Base-by-base conservation (phyloP, 2,329 filamentous ascomycete species). In the Xylaria arbuscula region DNA sequence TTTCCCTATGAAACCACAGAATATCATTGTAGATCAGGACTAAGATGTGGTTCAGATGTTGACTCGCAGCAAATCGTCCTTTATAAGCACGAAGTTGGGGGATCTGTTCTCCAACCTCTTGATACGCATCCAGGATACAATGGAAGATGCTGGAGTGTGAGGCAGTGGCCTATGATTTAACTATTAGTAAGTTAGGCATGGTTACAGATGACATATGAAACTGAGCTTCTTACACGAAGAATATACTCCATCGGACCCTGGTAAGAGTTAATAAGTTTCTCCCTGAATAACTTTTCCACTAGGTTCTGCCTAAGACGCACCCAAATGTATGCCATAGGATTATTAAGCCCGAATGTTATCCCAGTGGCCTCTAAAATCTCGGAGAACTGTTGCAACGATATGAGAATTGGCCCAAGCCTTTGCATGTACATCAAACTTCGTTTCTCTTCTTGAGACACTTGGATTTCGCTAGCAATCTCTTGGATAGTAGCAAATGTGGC, bases 191-290 rank as follows among this genome's bases (percentile, higher is more conserved):
- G 58, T 3, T 42, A 17, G 48, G 13, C 4, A 56, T 9, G 4
- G 6, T 19, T 9, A 6, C 2, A 40, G 10, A 53, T 5, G 11
- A 36, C 6, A 11, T 8, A 17, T 1, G 2, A 56, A 50, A 19
- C 15, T 3, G 15, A 3, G 34, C 15, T n/a, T 45, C 64, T 59
- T 74, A 78, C 75, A 56, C 73, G 64, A 5, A 81, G 73, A 13
- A 81, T 69, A 42, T 81, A 78, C 61, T 81, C 80, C 62, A 82
- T 75, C 0, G 81, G 80, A 1, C 80, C 77, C 74, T 76, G 19
- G 50, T 58, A 10, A 11, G 19, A 42, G 40, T 66, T 47, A 66
- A 56, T 13, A 66, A 5, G 11, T 8, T 22, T 55, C 4, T 28
- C 5, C 11, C 2, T 6, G 2, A 15, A 8, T 7, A 13, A 13